Conservation (phyloP, 768 basidiomycete species). For the Leccinum truebloodii region DNA sequence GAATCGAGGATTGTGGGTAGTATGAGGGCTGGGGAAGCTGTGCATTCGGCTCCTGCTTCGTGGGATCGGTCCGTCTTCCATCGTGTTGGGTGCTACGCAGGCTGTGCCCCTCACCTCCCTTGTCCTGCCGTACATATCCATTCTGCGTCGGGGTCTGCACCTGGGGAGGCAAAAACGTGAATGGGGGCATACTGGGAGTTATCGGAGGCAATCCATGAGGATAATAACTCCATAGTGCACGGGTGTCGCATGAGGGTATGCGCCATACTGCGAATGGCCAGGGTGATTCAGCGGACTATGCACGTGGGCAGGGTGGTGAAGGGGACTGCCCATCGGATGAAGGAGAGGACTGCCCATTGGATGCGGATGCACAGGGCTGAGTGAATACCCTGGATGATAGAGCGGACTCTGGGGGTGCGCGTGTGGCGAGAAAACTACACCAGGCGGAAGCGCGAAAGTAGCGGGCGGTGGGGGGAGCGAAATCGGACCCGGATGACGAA, state of each 20-base stretch:
- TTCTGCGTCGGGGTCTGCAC: slow-evolving; percentile 27
- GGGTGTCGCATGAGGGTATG: slow-evolving; percentile 24
- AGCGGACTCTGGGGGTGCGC: slow-evolving; percentile 40
- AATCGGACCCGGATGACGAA: slow-evolving; percentile 71
- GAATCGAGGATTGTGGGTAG: slow-evolving; percentile 14
- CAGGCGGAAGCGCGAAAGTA: slow-evolving; percentile 43
- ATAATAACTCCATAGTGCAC: slow-evolving; percentile 44
- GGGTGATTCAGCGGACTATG: slow-evolving; percentile 36
- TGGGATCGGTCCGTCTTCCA: slow-evolving; percentile 4
- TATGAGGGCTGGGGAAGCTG: slow-evolving; percentile 14
- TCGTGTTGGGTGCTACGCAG: slow-evolving; percentile 7
- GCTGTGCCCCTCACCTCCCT: slow-evolving; percentile 3
- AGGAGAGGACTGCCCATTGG: slow-evolving; percentile 40
- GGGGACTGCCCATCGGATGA: slow-evolving; percentile 36
- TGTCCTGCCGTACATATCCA: slow-evolving; percentile 6
- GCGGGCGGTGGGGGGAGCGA: slow-evolving; percentile 65
- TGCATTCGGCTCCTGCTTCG: slow-evolving; percentile 7
- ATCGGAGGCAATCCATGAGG: slow-evolving; percentile 88
- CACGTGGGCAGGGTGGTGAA: slow-evolving; percentile 33
- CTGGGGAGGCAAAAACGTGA: slow-evolving; percentile 72
- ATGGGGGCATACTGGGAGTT: slow-evolving; percentile 97
- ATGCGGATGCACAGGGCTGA: slow-evolving; percentile 31
- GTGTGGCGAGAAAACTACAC: slow-evolving; percentile 35
- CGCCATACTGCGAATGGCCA: slow-evolving; percentile 29
- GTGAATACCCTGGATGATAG: slow-evolving; percentile 38